Base-by-base conservation (phyloP, 2,329 filamentous ascomycete genomes). In the Arthrobotrys megalospora region DNA sequence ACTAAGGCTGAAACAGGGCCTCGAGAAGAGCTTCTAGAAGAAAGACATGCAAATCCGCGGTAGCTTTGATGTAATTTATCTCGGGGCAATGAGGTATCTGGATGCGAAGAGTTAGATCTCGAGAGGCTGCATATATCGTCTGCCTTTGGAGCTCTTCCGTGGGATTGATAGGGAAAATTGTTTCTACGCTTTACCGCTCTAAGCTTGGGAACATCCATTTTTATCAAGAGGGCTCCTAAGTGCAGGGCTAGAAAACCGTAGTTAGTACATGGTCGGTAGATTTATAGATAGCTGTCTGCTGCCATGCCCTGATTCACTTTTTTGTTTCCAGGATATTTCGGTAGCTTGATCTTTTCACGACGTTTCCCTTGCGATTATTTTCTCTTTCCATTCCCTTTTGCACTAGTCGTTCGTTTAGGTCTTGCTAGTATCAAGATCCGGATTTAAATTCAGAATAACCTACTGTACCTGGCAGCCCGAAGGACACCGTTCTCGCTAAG, bases 11-110 rank as follows among this genome's bases (percentile, higher is more conserved):
- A 77, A 77, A 77, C 73, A 71, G 66, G 58, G 34, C 65, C 58
- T 66, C 71, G 71, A 68, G 64, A 52, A 76, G 58, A 66, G 65
- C 66, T 77, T 77, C 73, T 77, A 71, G 73, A 77, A 77, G 73
- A 60, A 69, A 70, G 55, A 55, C 62, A 64, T 45, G 6, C 60
- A 43, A 52, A 36, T 24, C 55, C 36, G 28, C 12, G 21, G 19
- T 36, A 32, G n/a, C 12, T 66, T 47, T 67, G 52, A 47, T 65
- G 70, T 24, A 77, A 77, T 77, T 63, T 70, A 70, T 69, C 28
- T 16, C 3, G 16, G 47, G 11, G 45, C 32, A 75, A 75, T 66
- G 21, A 45, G 73, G 73, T 71, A 77, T 48, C 55, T 45, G 60
- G 60, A 77, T 52, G 73, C 73, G 73, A 52, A 58, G 73, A 77